Conservation (phyloP, 441 rosid species). For the Jatropha multifida region DNA sequence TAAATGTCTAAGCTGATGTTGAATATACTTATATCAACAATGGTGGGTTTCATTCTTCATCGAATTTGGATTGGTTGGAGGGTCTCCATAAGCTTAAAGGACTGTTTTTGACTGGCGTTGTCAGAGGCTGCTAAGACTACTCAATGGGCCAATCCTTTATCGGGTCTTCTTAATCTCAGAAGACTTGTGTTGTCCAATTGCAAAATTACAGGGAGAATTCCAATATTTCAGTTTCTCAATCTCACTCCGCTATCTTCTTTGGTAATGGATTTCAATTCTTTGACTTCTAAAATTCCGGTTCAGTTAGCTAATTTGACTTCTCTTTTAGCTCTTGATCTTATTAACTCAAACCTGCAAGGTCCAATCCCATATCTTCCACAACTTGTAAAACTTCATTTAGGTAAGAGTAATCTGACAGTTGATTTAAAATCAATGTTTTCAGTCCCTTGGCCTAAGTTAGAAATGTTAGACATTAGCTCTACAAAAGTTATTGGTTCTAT, state of each 20-base stretch:
- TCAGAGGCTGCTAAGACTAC: constrained; percentile 20
- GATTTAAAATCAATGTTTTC: constrained; percentile 26
- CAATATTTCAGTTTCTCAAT: constrained; percentile 24
- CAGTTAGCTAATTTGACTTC: constrained; percentile 26
- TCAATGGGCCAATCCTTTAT: constrained; percentile 28
- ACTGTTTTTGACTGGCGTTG: constrained; percentile 21
- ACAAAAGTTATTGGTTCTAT: constrained; percentile 25
- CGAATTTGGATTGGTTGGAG: constrained; percentile 25
- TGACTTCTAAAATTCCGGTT: constrained; percentile 22
- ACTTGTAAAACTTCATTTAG: constrained; percentile 19
- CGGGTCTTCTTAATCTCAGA: constrained; percentile 22
- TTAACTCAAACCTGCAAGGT: constrained; percentile 24
- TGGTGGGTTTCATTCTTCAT: constrained; percentile 11
- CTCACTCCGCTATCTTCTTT: constrained; percentile 21
- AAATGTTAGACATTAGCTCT: constrained; percentile 23
- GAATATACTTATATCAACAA: background rate
- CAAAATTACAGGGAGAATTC: constrained; percentile 16
- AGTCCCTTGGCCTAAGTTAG: constrained; percentile 23
- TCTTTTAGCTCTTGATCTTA: constrained; percentile 25
- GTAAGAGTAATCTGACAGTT: constrained; percentile 2
- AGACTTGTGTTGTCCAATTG: constrained; percentile 25
- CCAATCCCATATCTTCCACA: constrained; percentile 30
- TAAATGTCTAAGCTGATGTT: background rate
- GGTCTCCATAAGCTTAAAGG: constrained; percentile 16
- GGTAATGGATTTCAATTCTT: constrained; percentile 26